phyloP scores from a whole-genome alignment of 768 basidiomycete genomes.

The Phaeotremella skinneri region DNA sequence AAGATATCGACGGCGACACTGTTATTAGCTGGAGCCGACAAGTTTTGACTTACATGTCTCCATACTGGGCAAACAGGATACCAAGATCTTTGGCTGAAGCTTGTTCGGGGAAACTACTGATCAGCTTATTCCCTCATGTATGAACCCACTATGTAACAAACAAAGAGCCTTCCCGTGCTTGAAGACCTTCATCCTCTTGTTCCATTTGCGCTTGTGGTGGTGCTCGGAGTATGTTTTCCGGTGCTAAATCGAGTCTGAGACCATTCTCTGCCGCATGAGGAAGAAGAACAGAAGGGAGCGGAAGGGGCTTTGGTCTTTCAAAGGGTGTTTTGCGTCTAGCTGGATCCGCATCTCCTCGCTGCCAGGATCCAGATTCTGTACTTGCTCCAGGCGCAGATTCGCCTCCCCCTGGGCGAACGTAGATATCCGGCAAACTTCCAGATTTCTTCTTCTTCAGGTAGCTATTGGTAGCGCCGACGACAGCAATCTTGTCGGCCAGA shows the following conservation, averaged over 20 bases:
- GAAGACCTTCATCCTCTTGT: conserved; percentile 25
- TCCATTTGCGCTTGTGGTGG: not conserved
- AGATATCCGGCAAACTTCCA: conserved; percentile 26
- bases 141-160: conserved; percentile 45
- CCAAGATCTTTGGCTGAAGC: conserved; percentile 47
- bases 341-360: conserved; percentile 43
- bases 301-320: conserved; percentile 24
- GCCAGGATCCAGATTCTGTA: conserved; percentile 40
- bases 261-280: not conserved
- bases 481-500: conserved; percentile 47
- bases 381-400: conserved; percentile 37
- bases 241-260: conserved; percentile 14
- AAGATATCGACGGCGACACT: conserved; percentile 50
- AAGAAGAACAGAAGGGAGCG: conserved; percentile 15
- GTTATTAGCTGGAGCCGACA: conserved; percentile 6
- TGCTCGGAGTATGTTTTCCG: not conserved
- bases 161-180: conserved; percentile 35
- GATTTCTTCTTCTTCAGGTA: conserved; percentile 45
- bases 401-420: conserved; percentile 31
- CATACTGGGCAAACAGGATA: conserved; percentile 49
- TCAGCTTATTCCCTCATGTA: conserved; percentile 1
- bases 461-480: conserved; percentile 44
- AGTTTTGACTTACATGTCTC: conserved; percentile 38
- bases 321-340: conserved; percentile 28
- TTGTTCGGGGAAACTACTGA: conserved; percentile 41